A percentile compares a stretch with the other conserved stretches of the same genome.
These are phyloP conservation scores for Candida sojae DNA, from an alignment of 1,139 yeast species.

Conservation along the genomic window DNA sequence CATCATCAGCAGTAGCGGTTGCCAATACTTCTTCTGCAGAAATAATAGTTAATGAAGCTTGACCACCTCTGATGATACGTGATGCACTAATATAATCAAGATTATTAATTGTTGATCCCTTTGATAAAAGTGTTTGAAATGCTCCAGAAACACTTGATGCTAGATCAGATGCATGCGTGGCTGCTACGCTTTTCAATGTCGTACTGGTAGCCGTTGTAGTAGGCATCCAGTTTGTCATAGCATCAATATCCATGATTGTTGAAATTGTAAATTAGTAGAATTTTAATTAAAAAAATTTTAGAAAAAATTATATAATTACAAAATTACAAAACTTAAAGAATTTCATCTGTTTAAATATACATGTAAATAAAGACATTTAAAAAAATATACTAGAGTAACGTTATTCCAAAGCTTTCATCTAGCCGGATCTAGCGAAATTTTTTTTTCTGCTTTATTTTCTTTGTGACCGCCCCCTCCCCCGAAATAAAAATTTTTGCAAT, in stretches of 20 bases:
- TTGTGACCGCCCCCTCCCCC: no score
- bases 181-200: conserved; percentile 13
- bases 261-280: not conserved
- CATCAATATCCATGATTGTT: conserved; percentile 3
- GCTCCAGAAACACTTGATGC: conserved; percentile 14
- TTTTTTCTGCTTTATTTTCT: no score
- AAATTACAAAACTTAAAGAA: not conserved
- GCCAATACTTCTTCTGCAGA: conserved; percentile 37
- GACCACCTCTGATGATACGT: conserved; percentile 33
- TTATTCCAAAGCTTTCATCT: no score
- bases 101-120: conserved; percentile 14
- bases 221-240: conserved; percentile 15
- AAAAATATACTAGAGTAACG: no score
- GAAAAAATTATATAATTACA: not conserved
- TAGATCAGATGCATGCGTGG: conserved; percentile 22
- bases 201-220: conserved; percentile 12
- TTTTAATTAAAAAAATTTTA: not conserved
- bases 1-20: conserved; percentile 35
- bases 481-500: no score
- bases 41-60: conserved; percentile 38
- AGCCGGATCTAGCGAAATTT: no score
- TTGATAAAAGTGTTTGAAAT: conserved; percentile 17
- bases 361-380: no score
- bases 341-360: no score
- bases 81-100: conserved; percentile 21